These are phyloP conservation scores for Tephrocybe sp. DNA, from an alignment of 768 basidiomycete genomes.

Conservation along the genomic window DNA sequence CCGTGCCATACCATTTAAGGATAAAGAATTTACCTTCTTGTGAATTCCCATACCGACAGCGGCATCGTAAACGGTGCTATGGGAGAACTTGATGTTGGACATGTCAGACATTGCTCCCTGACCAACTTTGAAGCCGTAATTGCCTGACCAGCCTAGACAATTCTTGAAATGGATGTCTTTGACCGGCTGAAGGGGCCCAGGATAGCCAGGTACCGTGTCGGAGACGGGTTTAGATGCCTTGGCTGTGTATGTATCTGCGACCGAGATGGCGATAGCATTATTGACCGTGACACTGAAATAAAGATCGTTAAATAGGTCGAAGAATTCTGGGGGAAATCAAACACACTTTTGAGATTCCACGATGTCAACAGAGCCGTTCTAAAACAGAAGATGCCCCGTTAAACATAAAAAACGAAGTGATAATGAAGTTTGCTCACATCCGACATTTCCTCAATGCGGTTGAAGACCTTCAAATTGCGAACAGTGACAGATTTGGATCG, in stretches of 20 bases:
- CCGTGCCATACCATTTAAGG: not conserved
- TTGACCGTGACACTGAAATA: slow-evolving; percentile 13
- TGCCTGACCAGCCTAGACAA: slow-evolving; percentile 15
- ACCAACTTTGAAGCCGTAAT: slow-evolving; percentile 19
- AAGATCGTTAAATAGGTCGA: not conserved
- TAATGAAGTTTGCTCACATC: slow-evolving; percentile 7
- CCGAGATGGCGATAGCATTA: slow-evolving; percentile 11
- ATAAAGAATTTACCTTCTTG: slow-evolving; percentile 9
- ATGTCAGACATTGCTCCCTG: slow-evolving; percentile 15
- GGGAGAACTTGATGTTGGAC: slow-evolving; percentile 13
- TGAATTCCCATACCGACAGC: slow-evolving; percentile 18
- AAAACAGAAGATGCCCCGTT: not conserved
- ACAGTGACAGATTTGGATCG: slow-evolving; percentile 14
- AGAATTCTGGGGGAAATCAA: not conserved
- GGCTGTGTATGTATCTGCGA: slow-evolving; percentile 14
- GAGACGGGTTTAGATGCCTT: slow-evolving; percentile 13
- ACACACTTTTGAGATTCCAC: slow-evolving; percentile 17
- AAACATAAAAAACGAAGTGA: not conserved
- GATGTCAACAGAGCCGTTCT: slow-evolving; percentile 17
- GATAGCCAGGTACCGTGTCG: slow-evolving; percentile 3
- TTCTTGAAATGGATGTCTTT: slow-evolving; percentile 13
- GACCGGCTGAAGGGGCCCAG: slow-evolving; percentile 8
- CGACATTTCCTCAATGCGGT: slow-evolving; percentile 10
- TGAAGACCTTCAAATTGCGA: slow-evolving; percentile 15
- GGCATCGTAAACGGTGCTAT: slow-evolving; percentile 16